Percentiles rank a stretch among this genome's conserved stretches.
phyloP scores from a whole-genome alignment of 768 basidiomycete species.

The Porphyrellus cyaneotinctus region DNA sequence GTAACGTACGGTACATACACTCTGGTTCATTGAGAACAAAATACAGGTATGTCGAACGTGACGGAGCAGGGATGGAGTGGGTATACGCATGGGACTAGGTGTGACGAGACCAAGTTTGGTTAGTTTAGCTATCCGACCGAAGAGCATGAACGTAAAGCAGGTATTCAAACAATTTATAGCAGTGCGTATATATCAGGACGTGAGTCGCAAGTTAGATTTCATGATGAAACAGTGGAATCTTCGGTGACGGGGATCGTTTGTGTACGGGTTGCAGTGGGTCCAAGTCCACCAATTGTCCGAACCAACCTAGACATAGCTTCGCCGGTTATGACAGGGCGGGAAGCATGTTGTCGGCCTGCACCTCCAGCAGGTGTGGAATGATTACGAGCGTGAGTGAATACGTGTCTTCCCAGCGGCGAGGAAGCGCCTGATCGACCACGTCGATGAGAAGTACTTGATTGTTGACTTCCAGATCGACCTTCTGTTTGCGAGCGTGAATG shows the following conservation, averaged over 20 bases:
- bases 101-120: slow-evolving; percentile 12
- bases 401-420: slow-evolving; percentile 39
- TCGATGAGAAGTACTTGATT: slow-evolving; percentile 31
- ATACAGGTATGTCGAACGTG: slow-evolving; percentile 20
- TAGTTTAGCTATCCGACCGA: slow-evolving; percentile 19
- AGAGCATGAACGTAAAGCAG: slow-evolving; percentile 13
- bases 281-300: slow-evolving; percentile 50
- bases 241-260: slow-evolving; percentile 25
- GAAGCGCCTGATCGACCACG: slow-evolving; percentile 43
- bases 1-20: slow-evolving; percentile 22
- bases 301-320: slow-evolving; percentile 67
- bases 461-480: slow-evolving; percentile 38
- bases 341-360: slow-evolving; percentile 36
- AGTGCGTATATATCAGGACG: slow-evolving; percentile 9
- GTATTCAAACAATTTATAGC: slow-evolving; percentile 10
- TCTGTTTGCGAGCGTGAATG: slow-evolving; percentile 59
- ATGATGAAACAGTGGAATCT: slow-evolving; percentile 26
- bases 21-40: slow-evolving; percentile 8
- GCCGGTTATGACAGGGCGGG: slow-evolving; percentile 67
- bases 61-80: slow-evolving; percentile 16
- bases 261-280: slow-evolving; percentile 20
- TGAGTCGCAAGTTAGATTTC: slow-evolving; percentile 8
- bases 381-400: slow-evolving; percentile 45
- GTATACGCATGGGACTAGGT: slow-evolving; percentile 22
- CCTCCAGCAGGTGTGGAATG: slow-evolving; percentile 55